Base-by-base conservation (phyloP, 2,329 filamentous ascomycete species). In the Talaromyces islandicus region DNA sequence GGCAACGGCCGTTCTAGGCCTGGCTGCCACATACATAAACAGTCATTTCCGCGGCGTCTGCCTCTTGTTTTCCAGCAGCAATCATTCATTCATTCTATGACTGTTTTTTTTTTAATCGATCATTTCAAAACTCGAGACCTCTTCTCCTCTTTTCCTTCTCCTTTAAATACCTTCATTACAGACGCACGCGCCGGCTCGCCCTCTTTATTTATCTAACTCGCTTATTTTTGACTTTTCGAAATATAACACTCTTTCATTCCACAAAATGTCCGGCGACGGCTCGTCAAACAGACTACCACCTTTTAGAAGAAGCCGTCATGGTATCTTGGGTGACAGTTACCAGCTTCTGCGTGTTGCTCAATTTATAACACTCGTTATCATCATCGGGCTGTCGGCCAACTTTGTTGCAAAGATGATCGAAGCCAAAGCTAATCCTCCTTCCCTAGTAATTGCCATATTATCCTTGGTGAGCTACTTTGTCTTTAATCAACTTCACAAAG, bases 361-460 rank as follows among this genome's bases (percentile, higher is more conserved):
- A 72, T 81, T 85, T 62, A 76, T 89, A 64, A 85, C 85, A 27
- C 87, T 96, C 70, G 80, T 94, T 60, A 80, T 87, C 61, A 86
- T 94, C 65, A 88, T 96, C 65, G 91, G 91, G 52, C 85, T 96
- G 73, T 86, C 86, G 0, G 85, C 88, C 69, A 91, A 92, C 75
- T 95, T 96, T 75, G 87, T 96, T 68, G 82, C 86, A 25, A 83
- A 90, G 67, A 91, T 95, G 71, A 85, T 91, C 51, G 78, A 80
- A 50, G 83, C 81, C 24, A 82, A 87, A 64, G 83, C 87, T 59
- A 80, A 83, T 30, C 85, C 89, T 0, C 90, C 91, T 0, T 79
- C 84, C 56, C 85, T 92, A 53, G 80, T 97, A 24, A 84, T 96
- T 30, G 55, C 38, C 7, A 55, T 61, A 9, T 29, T 61, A 4